A percentile compares a stretch with the other conserved stretches of the same genome.
Conservation (phyloP, 202 grass and related monocot genomes). For the Dendrocalamus latiflorus region DNA sequence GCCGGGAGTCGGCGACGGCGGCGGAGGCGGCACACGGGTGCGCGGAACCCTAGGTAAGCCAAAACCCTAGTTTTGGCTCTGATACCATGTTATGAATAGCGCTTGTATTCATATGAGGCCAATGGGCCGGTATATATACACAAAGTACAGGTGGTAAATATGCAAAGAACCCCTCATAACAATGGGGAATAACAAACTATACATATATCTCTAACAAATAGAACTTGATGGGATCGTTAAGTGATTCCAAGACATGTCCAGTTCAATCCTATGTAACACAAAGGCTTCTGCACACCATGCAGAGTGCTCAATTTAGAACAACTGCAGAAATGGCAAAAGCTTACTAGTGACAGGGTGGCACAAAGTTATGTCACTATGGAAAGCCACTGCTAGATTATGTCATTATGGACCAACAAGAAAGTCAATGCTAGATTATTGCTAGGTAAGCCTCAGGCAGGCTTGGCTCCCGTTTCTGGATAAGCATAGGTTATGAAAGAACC, state of each 20-base stretch:
- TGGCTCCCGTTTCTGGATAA: background rate
- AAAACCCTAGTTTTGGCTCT: too few species aligned
- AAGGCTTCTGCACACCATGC: background rate
- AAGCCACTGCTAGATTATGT: background rate
- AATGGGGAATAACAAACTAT: too few species aligned
- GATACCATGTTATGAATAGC: too few species aligned
- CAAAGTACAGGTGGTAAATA: too few species aligned
- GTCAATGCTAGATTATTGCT: background rate
- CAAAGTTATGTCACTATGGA: background rate
- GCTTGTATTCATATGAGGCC: too few species aligned
- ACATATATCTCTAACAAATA: too few species aligned
- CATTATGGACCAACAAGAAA: background rate
- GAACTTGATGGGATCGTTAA: background rate
- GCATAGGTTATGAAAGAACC: background rate
- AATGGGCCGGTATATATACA: too few species aligned
- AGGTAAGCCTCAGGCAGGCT: background rate
- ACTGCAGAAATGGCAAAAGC: background rate
- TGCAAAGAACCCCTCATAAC: too few species aligned
- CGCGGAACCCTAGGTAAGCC: too few species aligned
- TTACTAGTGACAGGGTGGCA: background rate
- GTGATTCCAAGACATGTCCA: background rate
- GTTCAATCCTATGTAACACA: conserved; percentile 2
- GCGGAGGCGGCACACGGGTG: too few species aligned
- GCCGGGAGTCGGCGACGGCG: too few species aligned
- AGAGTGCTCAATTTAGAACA: background rate